phyloP scores from a whole-genome alignment of 306 rosid species.

The Fragaria vesca region DNA sequence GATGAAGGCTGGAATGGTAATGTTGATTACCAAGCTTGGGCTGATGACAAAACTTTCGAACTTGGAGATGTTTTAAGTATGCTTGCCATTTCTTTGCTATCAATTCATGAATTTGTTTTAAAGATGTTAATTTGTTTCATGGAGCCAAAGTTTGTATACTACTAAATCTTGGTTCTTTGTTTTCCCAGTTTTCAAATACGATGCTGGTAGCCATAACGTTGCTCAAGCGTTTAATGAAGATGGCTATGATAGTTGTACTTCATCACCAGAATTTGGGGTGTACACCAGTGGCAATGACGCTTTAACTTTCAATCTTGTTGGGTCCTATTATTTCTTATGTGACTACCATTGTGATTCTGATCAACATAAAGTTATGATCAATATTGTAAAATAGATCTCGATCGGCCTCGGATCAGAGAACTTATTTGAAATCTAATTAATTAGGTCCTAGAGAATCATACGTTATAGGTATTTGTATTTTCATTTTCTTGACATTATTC shows the following conservation, averaged over 20 bases:
- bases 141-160: neutral
- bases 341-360: neutral
- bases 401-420: neutral
- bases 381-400: neutral
- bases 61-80: neutral
- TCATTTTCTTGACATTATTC: too few relatives aligned
- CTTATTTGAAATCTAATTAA: too few relatives aligned
- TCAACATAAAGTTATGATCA: neutral
- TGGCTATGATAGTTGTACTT: neutral
- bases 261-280: conserved; percentile 1
- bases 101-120: neutral
- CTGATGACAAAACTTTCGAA: neutral
- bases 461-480: too few relatives aligned
- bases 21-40: conserved; percentile 9
- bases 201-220: neutral
- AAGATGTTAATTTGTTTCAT: neutral
- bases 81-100: neutral
- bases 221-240: neutral
- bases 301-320: neutral
- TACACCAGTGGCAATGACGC: neutral
- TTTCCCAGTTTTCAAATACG: neutral
- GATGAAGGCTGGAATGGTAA: conserved; percentile 10
- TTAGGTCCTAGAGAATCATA: too few relatives aligned
- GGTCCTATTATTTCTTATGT: neutral
- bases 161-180: neutral